phyloP scores from a whole-genome alignment of 202 grass and related monocot genomes.

The Eragrostis tef region DNA sequence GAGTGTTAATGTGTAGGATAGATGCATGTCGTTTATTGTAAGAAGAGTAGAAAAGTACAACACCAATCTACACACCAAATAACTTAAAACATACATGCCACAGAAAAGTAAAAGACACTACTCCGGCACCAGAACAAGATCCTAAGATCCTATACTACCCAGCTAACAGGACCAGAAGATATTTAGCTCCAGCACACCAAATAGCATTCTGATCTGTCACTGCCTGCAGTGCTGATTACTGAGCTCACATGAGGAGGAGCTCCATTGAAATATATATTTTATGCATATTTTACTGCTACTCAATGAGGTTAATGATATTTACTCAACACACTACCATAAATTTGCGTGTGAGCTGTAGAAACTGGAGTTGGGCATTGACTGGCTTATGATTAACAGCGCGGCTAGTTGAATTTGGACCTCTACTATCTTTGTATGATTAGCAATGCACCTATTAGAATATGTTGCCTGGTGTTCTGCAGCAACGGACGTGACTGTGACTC shows the following conservation, averaged over 20 bases:
- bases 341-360: constrained; percentile 11
- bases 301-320: background rate
- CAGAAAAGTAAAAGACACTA: background rate
- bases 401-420: background rate
- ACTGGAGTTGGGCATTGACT: background rate
- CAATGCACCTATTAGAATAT: background rate
- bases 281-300: background rate
- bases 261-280: background rate
- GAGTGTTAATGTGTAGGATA: background rate
- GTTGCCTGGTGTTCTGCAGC: no score
- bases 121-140: background rate
- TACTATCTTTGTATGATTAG: background rate
- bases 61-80: background rate
- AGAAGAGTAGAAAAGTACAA: background rate
- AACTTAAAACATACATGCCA: background rate
- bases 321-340: constrained; percentile 1
- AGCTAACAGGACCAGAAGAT: background rate
- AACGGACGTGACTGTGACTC: no score
- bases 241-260: background rate
- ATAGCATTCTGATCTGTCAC: background rate
- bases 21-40: background rate
- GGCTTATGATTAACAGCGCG: background rate
- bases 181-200: background rate
- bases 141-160: background rate
- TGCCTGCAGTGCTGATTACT: background rate